phyloP scores from a whole-genome alignment of 2,329 filamentous ascomycete species.

The Pezicula carpinea region DNA sequence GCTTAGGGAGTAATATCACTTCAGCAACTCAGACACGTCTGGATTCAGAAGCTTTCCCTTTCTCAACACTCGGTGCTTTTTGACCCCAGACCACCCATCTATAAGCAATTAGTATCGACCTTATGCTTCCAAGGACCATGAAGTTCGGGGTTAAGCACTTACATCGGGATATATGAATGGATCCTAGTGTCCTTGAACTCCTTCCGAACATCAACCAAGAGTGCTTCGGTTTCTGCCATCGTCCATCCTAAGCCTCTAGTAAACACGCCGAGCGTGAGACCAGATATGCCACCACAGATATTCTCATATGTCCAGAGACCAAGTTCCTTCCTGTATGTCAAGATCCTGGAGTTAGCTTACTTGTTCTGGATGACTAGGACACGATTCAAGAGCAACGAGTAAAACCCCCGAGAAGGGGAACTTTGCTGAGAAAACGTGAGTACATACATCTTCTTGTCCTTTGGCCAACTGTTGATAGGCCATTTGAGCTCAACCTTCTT shows the following conservation, averaged over 20 bases:
- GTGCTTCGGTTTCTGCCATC: slow-evolving; percentile 11
- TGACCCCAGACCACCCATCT: too few species aligned
- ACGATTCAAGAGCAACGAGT: too few species aligned
- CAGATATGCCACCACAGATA: slow-evolving; percentile 9
- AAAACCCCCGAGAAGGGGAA: too few species aligned
- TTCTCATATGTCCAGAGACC: slow-evolving; percentile 13
- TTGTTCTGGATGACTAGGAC: slow-evolving; percentile 21
- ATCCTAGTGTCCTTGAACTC: slow-evolving; percentile 10
- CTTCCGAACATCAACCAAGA: slow-evolving; percentile 8
- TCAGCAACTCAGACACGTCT: too few species aligned
- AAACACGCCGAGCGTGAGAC: slow-evolving; percentile 16
- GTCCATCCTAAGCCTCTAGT: slow-evolving; percentile 12
- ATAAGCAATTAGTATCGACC: too few species aligned
- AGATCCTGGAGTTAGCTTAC: slow-evolving; percentile 18
- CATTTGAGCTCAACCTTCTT: slow-evolving; percentile 34
- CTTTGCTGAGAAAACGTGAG: not conserved
- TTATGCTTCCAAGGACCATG: too few species aligned
- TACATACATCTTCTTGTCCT: slow-evolving; percentile 23
- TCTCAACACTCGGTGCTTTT: too few species aligned
- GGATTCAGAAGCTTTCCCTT: too few species aligned
- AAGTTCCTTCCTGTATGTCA: slow-evolving; percentile 11
- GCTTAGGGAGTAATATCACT: too few species aligned
- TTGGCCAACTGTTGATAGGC: slow-evolving; percentile 36
- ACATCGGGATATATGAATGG: slow-evolving; percentile 11
- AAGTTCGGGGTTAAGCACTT: too few species aligned